phyloP scores from a whole-genome alignment of 495 filamentous ascomycete species.

The Penicillium bialowiezense region DNA sequence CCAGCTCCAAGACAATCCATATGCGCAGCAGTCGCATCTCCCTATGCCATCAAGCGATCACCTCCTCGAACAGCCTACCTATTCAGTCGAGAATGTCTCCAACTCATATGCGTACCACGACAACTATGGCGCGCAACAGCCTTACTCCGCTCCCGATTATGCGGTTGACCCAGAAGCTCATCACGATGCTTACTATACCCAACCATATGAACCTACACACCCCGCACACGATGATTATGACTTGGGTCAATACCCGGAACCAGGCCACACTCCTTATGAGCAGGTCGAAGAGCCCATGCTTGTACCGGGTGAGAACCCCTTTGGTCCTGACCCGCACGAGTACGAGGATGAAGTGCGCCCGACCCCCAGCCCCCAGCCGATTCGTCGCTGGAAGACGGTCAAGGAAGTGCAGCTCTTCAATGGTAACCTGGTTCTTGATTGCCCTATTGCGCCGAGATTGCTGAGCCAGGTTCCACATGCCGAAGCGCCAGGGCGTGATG shows the following conservation, averaged over 20 bases:
- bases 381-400: slow-evolving; percentile 95
- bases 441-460: slow-evolving; percentile 87
- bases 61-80: slow-evolving; percentile 70
- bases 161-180: slow-evolving; percentile 76
- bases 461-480: slow-evolving; percentile 83
- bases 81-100: slow-evolving; percentile 76
- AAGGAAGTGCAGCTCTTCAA: slow-evolving; percentile 97
- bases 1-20: slow-evolving; percentile 68
- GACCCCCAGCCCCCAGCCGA: slow-evolving; percentile 61
- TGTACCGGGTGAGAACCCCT: slow-evolving; percentile 47
- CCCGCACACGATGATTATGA: slow-evolving; percentile 57
- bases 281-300: slow-evolving; percentile 60
- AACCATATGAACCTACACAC: slow-evolving; percentile 66
- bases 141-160: slow-evolving; percentile 60
- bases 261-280: slow-evolving; percentile 52
- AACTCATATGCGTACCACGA: slow-evolving; percentile 69
- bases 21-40: slow-evolving; percentile 51
- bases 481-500: slow-evolving; percentile 76
- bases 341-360: slow-evolving; percentile 46
- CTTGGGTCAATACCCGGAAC: slow-evolving; percentile 48
- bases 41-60: slow-evolving; percentile 72
- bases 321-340: slow-evolving; percentile 54
- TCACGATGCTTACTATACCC: slow-evolving; percentile 82
- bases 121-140: slow-evolving; percentile 50
- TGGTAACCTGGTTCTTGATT: slow-evolving; percentile 96